Percentiles rank a stretch among this genome's conserved stretches.
Evolutionary conservation across 2,329 filamentous ascomycete genomes (phyloP).

Genomic region (Madurella fahalii): DNA sequence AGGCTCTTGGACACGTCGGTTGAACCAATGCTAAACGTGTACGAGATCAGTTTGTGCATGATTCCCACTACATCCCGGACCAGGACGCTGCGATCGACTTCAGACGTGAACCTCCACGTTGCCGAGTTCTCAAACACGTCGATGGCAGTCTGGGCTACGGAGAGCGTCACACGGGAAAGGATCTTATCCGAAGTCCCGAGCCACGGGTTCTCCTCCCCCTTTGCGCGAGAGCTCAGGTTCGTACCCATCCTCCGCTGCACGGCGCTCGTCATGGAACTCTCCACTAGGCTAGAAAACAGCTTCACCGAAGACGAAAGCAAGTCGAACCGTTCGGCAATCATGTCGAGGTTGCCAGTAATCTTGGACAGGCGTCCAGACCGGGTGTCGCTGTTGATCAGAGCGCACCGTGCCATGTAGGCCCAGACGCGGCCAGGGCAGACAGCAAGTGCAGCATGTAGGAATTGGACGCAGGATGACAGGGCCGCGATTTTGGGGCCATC

Average conservation of each 20-base stretch:
- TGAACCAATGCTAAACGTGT: conserved; percentile 72
- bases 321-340: conserved; percentile 69
- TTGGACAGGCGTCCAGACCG: conserved; percentile 71
- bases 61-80: conserved; percentile 63
- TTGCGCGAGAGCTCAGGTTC: conserved; percentile 46
- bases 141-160: conserved; percentile 70
- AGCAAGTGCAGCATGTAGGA: conserved; percentile 67
- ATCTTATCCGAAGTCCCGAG: conserved; percentile 75
- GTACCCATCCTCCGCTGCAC: conserved; percentile 59
- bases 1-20: conserved; percentile 35
- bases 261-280: conserved; percentile 67
- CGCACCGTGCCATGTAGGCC: conserved; percentile 81
- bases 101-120: conserved; percentile 75
- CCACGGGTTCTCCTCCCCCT: conserved; percentile 51
- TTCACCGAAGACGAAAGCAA: conserved; percentile 71
- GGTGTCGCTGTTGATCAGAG: conserved; percentile 71
- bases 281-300: conserved; percentile 70
- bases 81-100: conserved; percentile 65
- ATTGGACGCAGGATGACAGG: conserved; percentile 68
- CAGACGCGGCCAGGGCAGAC: conserved; percentile 82
- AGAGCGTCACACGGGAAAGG: conserved; percentile 65
- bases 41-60: conserved; percentile 67
- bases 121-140: conserved; percentile 82
- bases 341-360: conserved; percentile 77
- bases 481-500: conserved; percentile 64